Evolutionary conservation across 345 rosid genomes (phyloP).

Genomic region (Physaria fendleri): DNA sequence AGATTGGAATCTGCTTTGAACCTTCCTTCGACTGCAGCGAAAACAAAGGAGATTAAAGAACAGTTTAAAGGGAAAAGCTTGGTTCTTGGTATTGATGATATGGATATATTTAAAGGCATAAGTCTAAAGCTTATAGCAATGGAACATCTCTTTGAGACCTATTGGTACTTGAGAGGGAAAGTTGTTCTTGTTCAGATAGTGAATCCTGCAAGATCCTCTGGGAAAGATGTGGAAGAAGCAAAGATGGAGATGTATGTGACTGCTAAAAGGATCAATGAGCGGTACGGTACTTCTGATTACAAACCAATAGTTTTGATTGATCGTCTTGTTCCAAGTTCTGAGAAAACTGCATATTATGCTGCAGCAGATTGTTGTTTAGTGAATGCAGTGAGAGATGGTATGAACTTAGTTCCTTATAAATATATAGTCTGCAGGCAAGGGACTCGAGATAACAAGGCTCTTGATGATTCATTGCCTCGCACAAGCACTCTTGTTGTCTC

Average conservation of each 20-base stretch:
- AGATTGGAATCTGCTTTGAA: constrained; percentile 31
- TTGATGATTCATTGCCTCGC: constrained; percentile 20
- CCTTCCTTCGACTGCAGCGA: constrained; percentile 22
- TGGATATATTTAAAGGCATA: constrained; percentile 45
- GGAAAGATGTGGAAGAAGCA: constrained; percentile 36
- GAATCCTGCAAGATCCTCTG: constrained; percentile 36
- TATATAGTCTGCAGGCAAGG: constrained; percentile 40
- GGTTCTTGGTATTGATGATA: constrained; percentile 39
- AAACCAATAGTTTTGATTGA: constrained; percentile 35
- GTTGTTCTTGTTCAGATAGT: constrained; percentile 39
- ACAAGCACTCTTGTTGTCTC: constrained; percentile 38
- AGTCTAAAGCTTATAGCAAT: constrained; percentile 36
- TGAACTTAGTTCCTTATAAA: constrained; percentile 44
- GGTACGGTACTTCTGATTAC: constrained; percentile 27
- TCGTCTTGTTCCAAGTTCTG: constrained; percentile 31
- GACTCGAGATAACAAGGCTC: neutral
- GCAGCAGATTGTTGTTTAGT: constrained; percentile 38
- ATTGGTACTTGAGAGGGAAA: constrained; percentile 24
- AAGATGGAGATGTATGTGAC: constrained; percentile 29
- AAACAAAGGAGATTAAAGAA: constrained; percentile 31
- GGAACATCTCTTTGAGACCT: constrained; percentile 32
- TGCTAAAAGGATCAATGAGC: constrained; percentile 32
- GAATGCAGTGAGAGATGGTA: constrained; percentile 42
- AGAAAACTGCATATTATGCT: constrained; percentile 40
- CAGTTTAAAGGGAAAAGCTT: constrained; percentile 30